A percentile compares a stretch with the other conserved stretches of the same genome.
phyloP scores from a whole-genome alignment of 345 rosid species.

The Eucalyptus virginea region DNA sequence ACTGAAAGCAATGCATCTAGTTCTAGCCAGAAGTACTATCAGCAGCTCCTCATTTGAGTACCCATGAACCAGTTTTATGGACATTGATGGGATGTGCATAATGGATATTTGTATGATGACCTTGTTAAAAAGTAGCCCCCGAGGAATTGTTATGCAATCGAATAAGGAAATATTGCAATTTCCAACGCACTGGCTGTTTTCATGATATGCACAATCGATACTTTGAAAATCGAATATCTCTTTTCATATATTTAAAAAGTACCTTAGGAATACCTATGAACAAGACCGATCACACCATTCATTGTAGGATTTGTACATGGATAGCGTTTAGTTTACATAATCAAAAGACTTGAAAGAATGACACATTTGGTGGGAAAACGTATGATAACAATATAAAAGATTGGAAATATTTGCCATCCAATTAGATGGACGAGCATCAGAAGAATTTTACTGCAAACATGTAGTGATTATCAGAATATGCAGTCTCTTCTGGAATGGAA shows the following conservation, averaged over 20 bases:
- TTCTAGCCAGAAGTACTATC: neutral
- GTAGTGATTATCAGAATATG: neutral
- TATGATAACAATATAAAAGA: neutral
- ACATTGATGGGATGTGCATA: neutral
- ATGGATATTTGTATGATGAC: neutral
- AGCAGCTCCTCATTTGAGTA: neutral
- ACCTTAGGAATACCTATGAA: neutral
- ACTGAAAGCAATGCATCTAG: neutral
- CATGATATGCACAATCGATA: neutral
- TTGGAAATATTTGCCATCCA: neutral
- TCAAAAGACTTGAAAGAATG: neutral
- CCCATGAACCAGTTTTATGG: neutral
- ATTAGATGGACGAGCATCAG: neutral
- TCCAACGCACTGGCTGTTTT: neutral
- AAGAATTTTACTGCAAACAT: neutral
- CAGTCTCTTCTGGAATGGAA: neutral
- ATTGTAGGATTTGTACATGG: neutral
- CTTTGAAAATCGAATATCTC: neutral
- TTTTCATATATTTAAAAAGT: neutral
- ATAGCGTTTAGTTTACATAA: neutral
- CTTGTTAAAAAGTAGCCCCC: neutral
- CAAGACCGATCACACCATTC: neutral
- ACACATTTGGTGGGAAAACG: neutral
- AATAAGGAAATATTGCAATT: neutral
- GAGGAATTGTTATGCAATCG: neutral